A percentile compares a stretch with the other conserved stretches of the same genome.
Evolutionary conservation across 331 rosid species (phyloP).

Genomic region (Quercus lobata): DNA sequence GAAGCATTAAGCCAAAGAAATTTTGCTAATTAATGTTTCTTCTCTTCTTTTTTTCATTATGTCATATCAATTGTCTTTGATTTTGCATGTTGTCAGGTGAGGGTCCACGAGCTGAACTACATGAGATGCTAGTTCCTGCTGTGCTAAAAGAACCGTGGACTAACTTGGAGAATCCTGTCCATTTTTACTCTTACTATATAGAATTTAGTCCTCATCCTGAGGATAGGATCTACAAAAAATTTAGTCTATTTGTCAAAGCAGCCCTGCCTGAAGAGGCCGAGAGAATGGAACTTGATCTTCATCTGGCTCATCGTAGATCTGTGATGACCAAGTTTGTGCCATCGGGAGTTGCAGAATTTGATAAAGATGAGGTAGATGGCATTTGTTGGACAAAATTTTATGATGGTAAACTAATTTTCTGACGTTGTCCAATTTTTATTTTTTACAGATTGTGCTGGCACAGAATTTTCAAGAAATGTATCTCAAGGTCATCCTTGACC

Average conservation of each 20-base stretch:
- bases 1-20: not conserved
- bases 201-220: conserved; percentile 59
- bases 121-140: conserved; percentile 80
- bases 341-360: conserved; percentile 56
- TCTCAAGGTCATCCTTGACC: conserved; percentile 81
- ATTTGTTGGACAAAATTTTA: not conserved
- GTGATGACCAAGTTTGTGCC: conserved; percentile 70
- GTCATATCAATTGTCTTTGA: conserved; percentile 16
- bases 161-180: conserved; percentile 26
- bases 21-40: not conserved
- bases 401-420: conserved; percentile 6
- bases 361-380: conserved; percentile 63
- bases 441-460: conserved; percentile 70
- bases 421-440: not conserved
- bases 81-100: conserved; percentile 54
- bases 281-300: conserved; percentile 81
- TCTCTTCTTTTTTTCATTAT: not conserved
- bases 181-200: conserved; percentile 59
- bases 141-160: conserved; percentile 52
- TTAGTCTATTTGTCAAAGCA: conserved; percentile 68
- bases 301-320: conserved; percentile 83
- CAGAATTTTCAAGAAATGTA: conserved; percentile 87
- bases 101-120: conserved; percentile 55
- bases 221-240: conserved; percentile 73
- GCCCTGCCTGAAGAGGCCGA: conserved; percentile 78